Base-by-base conservation (phyloP, 768 basidiomycete genomes). In the Kwoniella sp. region DNA sequence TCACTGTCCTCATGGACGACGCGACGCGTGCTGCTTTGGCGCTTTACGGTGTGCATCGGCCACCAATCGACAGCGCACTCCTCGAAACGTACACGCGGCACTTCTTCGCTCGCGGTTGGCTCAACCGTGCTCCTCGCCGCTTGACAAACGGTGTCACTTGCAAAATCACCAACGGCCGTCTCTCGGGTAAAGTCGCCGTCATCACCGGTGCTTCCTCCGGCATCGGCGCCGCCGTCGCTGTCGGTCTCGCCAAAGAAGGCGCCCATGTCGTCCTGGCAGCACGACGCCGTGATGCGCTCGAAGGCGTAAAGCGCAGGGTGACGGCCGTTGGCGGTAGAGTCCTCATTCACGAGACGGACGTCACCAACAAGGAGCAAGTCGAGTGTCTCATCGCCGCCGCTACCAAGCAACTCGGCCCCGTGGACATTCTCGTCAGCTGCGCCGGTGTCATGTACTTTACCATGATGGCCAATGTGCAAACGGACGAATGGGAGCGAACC, bases 341-440 rank as follows among this genome's bases (percentile, higher is more conserved):
- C 8, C 79, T 86, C 33, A 82, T 84, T 19, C 80, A 86, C 64
- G 78, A 85, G 69, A 85, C 85, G 10, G 85, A 88, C 68, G 83
- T 83, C 8, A 83, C 83, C 9, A 83, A 83, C 0, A 47, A 84
- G 24, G 80, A 80, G n/a, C 85, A 85, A 10, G 83, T 83, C 15
- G 78, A 84, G 60, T 58, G 68, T 21, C 81, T 88, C 13, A 65
- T 87, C 8, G 80, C 84, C 54, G 82, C 83, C 64, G 81, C 86
- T 4, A 69, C 85, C 24, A 82, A 81, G 63, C 80, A 80, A 4
- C 84, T 85, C 61, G 85, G 86, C 5, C 80, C 79, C 60, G 74
- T 87, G 59, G 86, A 88, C 68, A 85, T 88, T 64, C 76, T 88
- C 30, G 84, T 87, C 12, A 80, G 86, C 52, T 87, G 86, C 71